Base-by-base conservation (phyloP, 306 rosid species). In the Castanea sativa region DNA sequence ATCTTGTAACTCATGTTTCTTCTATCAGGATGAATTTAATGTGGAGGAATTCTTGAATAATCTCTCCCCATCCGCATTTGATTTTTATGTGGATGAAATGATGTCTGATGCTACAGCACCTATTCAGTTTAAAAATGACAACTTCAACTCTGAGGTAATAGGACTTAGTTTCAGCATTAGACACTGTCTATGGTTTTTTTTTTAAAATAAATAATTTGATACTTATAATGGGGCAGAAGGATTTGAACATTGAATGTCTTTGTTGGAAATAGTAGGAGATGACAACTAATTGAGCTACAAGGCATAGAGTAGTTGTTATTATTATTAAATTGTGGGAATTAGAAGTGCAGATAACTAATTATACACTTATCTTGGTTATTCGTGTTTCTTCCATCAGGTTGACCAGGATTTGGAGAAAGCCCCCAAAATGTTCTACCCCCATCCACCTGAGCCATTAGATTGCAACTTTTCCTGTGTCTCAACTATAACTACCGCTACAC, bases 91-190 rank as follows among this genome's bases (percentile, higher is more conserved):
- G 18, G 49, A 3, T 1, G 25, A 7, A n/a, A 20, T 25, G 23
- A 58, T 58, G 23, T 87, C 94, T 58, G 29, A 49, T 49, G 53
- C 53, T 49, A 49, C 53, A 2, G 53, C 80, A 18, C 20, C 45
- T 65, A 43, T 30, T 16, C n/a, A 63, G 1, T 63, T 18, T 63
- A 15, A 13, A 5, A 2, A 7, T 7, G 45, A 49, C 80, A 81
- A 16, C 30, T 68, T 82, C 76, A 83, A 77, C 25, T 58, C 74
- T 9, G 81, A 85, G 88, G 92, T 91, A 81, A 87, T 87, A 65
- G 38, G 30, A 67, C 57, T 7, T 38, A 76, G 55, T 64, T 63
- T 68, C 38, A 23, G 19, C 69, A 4, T 61, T 12, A 27, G 29
- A 61, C 19, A 27, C 45, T 38, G 2, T 38, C 45, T 38, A 2